Evolutionary conservation across 2,329 filamentous ascomycete species (phyloP).

Genomic region (Nemania sp.): DNA sequence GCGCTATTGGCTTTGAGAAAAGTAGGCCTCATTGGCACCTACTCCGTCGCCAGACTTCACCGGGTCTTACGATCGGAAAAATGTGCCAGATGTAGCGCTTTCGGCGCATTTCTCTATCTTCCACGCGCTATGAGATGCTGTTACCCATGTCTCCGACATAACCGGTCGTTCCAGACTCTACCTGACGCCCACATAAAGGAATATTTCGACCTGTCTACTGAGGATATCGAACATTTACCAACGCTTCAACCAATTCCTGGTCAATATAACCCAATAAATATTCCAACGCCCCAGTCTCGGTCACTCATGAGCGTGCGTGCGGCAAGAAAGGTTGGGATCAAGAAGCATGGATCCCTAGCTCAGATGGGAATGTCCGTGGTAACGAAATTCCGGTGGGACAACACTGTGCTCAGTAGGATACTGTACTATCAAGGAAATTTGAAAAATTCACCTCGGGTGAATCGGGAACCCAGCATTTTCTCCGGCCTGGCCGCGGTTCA

Average conservation of each 20-base stretch:
- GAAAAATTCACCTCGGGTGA: neutral
- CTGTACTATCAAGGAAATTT: neutral
- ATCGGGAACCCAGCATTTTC: no score
- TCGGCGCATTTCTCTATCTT: constrained; percentile 9
- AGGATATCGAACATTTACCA: neutral
- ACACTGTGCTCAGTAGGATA: neutral
- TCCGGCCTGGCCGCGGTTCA: neutral
- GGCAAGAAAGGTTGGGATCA: neutral
- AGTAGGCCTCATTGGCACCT: neutral
- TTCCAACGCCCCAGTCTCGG: neutral
- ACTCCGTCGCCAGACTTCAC: neutral
- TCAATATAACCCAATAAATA: neutral
- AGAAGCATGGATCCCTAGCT: neutral
- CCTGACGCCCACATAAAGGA: no score
- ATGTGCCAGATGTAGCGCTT: neutral
- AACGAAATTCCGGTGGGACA: neutral
- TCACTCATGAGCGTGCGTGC: neutral
- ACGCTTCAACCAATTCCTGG: neutral
- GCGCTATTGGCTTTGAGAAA: constrained; percentile 1
- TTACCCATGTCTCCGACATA: neutral
- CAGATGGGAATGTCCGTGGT: neutral
- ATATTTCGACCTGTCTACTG: neutral
- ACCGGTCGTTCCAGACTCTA: neutral
- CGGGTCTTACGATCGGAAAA: neutral
- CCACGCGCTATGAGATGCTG: constrained; percentile 3